phyloP scores from a whole-genome alignment of 306 rosid genomes.

The Cucurbita moschata region DNA sequence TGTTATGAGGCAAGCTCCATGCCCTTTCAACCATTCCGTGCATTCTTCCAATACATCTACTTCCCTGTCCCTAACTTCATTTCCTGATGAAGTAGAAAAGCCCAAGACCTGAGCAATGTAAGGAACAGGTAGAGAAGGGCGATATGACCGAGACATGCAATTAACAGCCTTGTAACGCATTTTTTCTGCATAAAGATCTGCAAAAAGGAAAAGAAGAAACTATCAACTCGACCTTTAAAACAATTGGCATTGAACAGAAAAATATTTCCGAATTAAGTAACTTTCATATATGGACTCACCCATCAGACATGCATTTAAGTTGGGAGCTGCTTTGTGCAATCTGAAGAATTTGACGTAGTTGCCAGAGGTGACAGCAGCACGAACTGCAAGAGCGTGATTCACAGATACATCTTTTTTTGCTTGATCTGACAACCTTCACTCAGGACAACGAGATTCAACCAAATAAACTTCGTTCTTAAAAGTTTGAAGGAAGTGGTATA shows the following conservation, averaged over 20 bases:
- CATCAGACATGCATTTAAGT: constrained; percentile 79
- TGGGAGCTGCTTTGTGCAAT: constrained; percentile 79
- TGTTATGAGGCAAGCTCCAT: constrained; percentile 51
- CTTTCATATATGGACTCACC: constrained; percentile 34
- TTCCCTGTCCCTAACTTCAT: constrained; percentile 39
- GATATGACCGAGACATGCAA: constrained; percentile 93
- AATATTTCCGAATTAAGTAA: neutral
- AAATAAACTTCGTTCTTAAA: neutral
- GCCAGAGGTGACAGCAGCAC: constrained; percentile 84
- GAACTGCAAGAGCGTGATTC: constrained; percentile 89
- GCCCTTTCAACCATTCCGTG: constrained; percentile 84
- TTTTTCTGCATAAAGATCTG: constrained; percentile 88
- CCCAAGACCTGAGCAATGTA: constrained; percentile 78
- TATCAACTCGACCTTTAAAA: neutral
- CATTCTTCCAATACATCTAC: constrained; percentile 63
- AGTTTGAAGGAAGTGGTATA: neutral
- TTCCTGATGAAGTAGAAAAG: constrained; percentile 25
- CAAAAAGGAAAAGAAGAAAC: neutral
- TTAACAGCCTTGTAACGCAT: constrained; percentile 83
- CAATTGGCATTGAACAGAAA: neutral
- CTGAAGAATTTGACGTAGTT: constrained; percentile 77
- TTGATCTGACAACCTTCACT: constrained; percentile 54
- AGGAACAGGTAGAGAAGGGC: constrained; percentile 71
- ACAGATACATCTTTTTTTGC: constrained; percentile 70
- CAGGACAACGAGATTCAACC: constrained; percentile 15